Evolutionary conservation across 164 flowering plant genomes (phyloP).

Genomic region (Taxillus chinensis): DNA sequence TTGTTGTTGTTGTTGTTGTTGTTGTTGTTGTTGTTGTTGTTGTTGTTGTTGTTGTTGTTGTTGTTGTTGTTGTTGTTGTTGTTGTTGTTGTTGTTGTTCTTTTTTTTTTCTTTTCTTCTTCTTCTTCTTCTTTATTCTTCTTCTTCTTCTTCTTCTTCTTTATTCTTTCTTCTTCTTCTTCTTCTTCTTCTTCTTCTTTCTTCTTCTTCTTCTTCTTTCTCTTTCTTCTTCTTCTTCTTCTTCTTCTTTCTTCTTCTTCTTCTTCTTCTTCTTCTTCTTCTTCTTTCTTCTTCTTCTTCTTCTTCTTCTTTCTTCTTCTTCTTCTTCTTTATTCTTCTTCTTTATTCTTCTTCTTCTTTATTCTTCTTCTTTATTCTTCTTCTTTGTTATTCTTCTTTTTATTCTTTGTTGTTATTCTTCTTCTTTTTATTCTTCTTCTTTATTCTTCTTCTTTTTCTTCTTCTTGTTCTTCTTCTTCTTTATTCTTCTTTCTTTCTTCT

Average conservation of each 20-base stretch:
- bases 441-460: too few relatives aligned
- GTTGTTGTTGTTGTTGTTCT: background rate
- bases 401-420: too few relatives aligned
- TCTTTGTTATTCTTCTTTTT: too few relatives aligned
- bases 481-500: too few relatives aligned
- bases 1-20: background rate
- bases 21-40: background rate
- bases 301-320: background rate
- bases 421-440: too few relatives aligned
- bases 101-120: background rate
- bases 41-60: background rate
- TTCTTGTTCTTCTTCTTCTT: too few relatives aligned
- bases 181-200: background rate
- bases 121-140: too few relatives aligned
- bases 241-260: background rate
- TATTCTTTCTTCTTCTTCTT: too few relatives aligned
- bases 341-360: too few relatives aligned
- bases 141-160: too few relatives aligned
- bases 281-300: background rate
- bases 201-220: background rate
- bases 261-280: background rate
- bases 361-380: too few relatives aligned
- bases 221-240: background rate
- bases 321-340: too few relatives aligned
- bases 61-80: background rate